These are phyloP conservation scores for Phaseolus coccineus DNA, from an alignment of 331 rosid genomes.

Conservation along the genomic window DNA sequence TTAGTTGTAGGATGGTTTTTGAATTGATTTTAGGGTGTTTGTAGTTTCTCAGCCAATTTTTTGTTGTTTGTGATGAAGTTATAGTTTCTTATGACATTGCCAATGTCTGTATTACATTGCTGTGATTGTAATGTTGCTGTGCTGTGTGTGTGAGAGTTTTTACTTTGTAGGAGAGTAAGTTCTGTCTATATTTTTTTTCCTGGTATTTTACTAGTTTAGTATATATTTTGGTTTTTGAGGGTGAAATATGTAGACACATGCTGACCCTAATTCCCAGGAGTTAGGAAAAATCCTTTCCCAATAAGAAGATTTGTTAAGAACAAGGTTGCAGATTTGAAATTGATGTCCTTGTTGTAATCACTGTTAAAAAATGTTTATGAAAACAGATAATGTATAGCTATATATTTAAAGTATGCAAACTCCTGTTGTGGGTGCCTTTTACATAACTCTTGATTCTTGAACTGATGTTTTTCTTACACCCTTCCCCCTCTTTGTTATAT, in stretches of 20 bases:
- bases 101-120: neutral
- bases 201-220: neutral
- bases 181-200: neutral
- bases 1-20: neutral
- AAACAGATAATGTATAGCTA: neutral
- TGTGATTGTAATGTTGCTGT: neutral
- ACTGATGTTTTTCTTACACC: neutral
- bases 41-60: neutral
- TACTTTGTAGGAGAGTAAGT: neutral
- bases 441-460: constrained; percentile 1
- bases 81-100: neutral
- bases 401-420: neutral
- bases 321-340: neutral
- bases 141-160: neutral
- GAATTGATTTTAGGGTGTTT: neutral
- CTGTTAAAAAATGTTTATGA: neutral
- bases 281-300: neutral
- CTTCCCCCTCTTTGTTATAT: neutral
- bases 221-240: neutral
- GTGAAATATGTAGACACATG: neutral
- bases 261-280: neutral
- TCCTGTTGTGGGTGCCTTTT: neutral
- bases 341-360: constrained; percentile 16
- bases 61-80: neutral
- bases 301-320: neutral